Evolutionary conservation across 805 yeast genomes (phyloP).

Genomic region (Metschnikowia amazonensis): DNA sequence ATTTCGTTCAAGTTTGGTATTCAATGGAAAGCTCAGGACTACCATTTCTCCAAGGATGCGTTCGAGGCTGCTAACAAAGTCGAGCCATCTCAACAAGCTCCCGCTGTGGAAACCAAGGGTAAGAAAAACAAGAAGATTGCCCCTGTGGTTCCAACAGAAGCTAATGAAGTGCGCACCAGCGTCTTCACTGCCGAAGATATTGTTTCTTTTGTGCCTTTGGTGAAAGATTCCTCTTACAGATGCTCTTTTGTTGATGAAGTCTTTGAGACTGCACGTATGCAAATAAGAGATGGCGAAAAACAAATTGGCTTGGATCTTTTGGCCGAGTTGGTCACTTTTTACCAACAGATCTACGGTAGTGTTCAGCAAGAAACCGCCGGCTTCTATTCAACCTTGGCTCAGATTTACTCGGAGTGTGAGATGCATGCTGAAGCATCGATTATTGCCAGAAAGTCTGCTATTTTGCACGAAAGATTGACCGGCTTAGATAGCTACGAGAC

Average conservation of each 20-base stretch:
- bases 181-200: conserved; percentile 62
- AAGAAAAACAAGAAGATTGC: conserved; percentile 30
- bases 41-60: conserved; percentile 45
- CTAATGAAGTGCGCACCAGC: conserved; percentile 25
- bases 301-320: conserved; percentile 62
- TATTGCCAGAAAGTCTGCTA: conserved; percentile 62
- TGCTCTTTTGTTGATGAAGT: conserved; percentile 72
- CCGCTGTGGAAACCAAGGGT: conserved; percentile 21
- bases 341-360: conserved; percentile 80
- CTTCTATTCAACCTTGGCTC: conserved; percentile 62
- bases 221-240: conserved; percentile 66
- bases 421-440: conserved; percentile 56
- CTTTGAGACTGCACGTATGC: conserved; percentile 56
- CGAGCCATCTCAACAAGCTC: conserved; percentile 19
- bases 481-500: conserved; percentile 83
- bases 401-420: conserved; percentile 59
- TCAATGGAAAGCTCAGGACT: conserved; percentile 65
- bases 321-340: conserved; percentile 64
- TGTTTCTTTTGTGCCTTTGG: conserved; percentile 64
- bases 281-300: conserved; percentile 38
- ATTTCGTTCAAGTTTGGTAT: conserved; percentile 78
- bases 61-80: conserved; percentile 29
- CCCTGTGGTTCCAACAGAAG: neutral
- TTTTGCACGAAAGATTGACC: conserved; percentile 70
- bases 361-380: conserved; percentile 77